Evolutionary conservation across 257 asterid genomes (phyloP).

Genomic region (Solanum lycopersicoides): DNA sequence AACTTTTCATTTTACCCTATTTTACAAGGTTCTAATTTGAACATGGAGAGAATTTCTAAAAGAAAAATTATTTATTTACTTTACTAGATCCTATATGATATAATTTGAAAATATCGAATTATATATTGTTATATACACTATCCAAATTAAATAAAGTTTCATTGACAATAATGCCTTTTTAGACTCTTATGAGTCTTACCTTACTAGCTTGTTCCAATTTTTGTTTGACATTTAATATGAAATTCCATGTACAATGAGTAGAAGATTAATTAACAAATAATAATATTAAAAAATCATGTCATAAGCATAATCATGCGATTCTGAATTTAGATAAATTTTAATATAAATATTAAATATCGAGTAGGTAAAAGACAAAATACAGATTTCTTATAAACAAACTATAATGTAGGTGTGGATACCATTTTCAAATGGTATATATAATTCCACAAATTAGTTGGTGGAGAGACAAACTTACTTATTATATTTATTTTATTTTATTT

Average conservation of each 20-base stretch:
- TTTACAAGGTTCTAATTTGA: not conserved
- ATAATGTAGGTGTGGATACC: not conserved
- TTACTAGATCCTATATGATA: too few relatives aligned
- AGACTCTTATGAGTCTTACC: not conserved
- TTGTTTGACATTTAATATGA: not conserved
- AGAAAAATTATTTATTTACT: not conserved
- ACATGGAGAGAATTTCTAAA: accelerated
- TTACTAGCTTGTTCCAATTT: not conserved
- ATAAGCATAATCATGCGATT: too few relatives aligned
- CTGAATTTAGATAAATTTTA: accelerated
- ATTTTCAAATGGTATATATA: not conserved
- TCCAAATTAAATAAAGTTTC: not conserved
- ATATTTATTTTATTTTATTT: not conserved
- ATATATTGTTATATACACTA: not conserved
- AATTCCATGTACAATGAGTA: not conserved
- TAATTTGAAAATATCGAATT: too few relatives aligned
- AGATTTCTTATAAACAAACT: not conserved
- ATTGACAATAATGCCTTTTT: not conserved
- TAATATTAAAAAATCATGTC: too few relatives aligned
- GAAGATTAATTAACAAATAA: too few relatives aligned
- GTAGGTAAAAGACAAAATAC: accelerated
- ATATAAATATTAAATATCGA: too few relatives aligned
- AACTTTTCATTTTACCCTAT: too few relatives aligned
- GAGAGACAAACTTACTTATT: not conserved
- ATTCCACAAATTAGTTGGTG: not conserved